Evolutionary conservation across 2,329 filamentous ascomycete species (phyloP), one percentile per base, ranked within the genome.

Genomic region (Periconia sp.): DNA sequence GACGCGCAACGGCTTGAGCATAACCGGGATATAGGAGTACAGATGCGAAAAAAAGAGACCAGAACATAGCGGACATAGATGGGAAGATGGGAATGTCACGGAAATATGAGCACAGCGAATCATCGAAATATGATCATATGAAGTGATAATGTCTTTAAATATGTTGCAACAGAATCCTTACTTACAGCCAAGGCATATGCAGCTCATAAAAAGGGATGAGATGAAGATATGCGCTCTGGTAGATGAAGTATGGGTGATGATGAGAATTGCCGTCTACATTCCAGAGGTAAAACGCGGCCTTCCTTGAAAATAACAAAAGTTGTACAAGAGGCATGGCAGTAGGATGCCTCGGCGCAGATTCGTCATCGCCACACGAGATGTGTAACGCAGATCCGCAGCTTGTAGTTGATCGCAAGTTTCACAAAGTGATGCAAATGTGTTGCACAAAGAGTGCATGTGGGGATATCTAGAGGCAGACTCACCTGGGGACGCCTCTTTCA

Each of bases 201-300:
- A 10, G 12, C 11, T 33, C 11, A 18, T n/a, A 25, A 17, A 25
- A 8, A 4, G 17, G 34, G 28, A 26, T 19, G 34, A 15, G 24
- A 28, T 11, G 13, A 5, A 28, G 5, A 19, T 15, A 29, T 24
- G 25, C 18, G 18, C 22, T 17, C 17, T 19, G n/a, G 10, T 23
- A n/a, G 4, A 35, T 13, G 15, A n/a, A n/a, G n/a, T n/a, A n/a
- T n/a, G 42, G 28, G 43, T 32, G 25, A 38, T 29, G 18, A 36
- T 29, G 38, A 44, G 37, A 36, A 22, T 17, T 10, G 5, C 16
- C 19, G 29, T 45, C 50, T 45, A 40, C 48, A 49, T 54, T 51
- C 42, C 48, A 26, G 17, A 35, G 36, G 37, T 17, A 7, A n/a
- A 29, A n/a, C 13, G 23, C 19, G 30, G n/a, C n/a, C n/a, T 17